Evolutionary conservation across 2,329 filamentous ascomycete genomes (phyloP), one percentile per base, ranked within the genome.

Genomic region (Didymella pinodella): DNA sequence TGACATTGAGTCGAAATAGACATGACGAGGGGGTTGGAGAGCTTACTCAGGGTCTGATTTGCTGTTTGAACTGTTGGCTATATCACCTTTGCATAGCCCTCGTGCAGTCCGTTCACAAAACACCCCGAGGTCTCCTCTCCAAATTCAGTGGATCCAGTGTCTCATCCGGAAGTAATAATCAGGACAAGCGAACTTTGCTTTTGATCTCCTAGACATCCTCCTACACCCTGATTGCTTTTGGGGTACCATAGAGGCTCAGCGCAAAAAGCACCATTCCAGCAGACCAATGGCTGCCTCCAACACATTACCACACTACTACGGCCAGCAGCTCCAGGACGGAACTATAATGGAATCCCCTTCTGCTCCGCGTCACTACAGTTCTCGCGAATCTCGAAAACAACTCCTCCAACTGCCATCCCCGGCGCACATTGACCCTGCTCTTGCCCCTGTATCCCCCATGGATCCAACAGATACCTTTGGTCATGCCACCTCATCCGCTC

Each of bases 251-350:
- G 22, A 47, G 55, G 61, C 38, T 36, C 52, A 61, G 16, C 46
- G 60, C 32, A 54, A 31, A 6, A n/a, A 36, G 3, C 7, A 36
- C n/a, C 32, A n/a, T 6, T 36, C n/a, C 7, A 14, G 56, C 31
- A 22, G 47, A 45, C 56, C 41, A 61, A 73, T 73, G 71, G 67
- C 71, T 56, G 25, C 46, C 7, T 47, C 58, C 28, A 68, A 54
- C 11, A 29, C 67, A 11, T 58, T 73, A 22, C 71, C 71, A 25
- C 62, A 66, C 12, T 74, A 65, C 53, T 71, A 75, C 48, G 71
- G 71, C 5, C 68, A 75, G 46, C 64, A 63, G 38, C 64, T 73
- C 52, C 59, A 67, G 48, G 69, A 75, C 57, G 71, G 68, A 10
- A 68, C 71, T 11, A 59, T 70, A 52, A 63, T 73, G 50, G 69